Evolutionary conservation across 2,329 filamentous ascomycete genomes (phyloP), one percentile per base, ranked within the genome.

Genomic region (Fusarium sp.): DNA sequence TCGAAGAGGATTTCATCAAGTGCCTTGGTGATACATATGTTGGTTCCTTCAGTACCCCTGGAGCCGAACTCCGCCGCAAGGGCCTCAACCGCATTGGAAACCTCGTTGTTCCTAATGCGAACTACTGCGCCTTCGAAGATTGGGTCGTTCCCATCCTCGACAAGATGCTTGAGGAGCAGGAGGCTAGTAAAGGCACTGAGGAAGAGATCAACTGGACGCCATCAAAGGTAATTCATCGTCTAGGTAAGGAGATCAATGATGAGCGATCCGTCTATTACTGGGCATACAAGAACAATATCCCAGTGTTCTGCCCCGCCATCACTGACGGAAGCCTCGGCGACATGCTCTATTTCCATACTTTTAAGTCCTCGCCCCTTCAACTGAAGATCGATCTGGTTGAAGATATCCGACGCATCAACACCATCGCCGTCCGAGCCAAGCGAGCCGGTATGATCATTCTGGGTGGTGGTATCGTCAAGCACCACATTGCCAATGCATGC

Each of bases 341-440:
- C 82, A 99, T 99, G 96, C 87, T 99, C 45, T 98, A 98, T 84
- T 98, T 99, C 82, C 96, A 99, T 85, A 97, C 95, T 2, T 99
- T 95, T 89, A 96, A 96, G 82, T 85, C 94, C 0, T 95, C 94
- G 5, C 96, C 96, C 8, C 85, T 86, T 69, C 93, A 96, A 82
- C 87, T 99, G 47, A 90, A 92, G 64, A 90, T 98, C 69, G 96
- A 98, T 81, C 94, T 98, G 66, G 94, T 98, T 28, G 93, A 97
- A 79, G 96, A 99, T 79, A 96, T 99, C 70, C 91, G 96, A 26
- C 91, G 89, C 70, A 95, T 99, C 82, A 99, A 99, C 84, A 97
- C 94, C 20, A 91, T 98, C 72, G 91, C 96, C 0, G 94, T 98
- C 38, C 87, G 93, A 20, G 96, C 96, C 6, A 94, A 95, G 84